Base-by-base conservation (phyloP, 805 yeast species). In the Ogataea zsoltii region DNA sequence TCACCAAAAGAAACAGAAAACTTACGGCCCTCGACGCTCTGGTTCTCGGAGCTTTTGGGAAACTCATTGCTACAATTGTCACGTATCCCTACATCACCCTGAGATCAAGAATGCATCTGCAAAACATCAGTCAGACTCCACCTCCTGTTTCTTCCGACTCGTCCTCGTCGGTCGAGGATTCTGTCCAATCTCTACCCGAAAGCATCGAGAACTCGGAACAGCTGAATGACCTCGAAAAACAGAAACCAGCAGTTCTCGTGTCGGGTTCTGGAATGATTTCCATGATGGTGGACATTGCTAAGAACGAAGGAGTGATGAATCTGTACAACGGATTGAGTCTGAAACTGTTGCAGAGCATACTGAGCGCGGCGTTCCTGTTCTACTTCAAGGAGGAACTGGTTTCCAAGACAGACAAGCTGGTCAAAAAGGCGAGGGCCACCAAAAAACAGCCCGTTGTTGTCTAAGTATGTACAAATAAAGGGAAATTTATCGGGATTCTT, bases 1-100 rank as follows among this genome's bases (percentile, higher is more conserved):
- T 81, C 43, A 79, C 75, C 46, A 71, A 68, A 32, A 62, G 57
- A 21, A 76, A 80, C 34, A 79, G 82, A 42, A 67, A 71, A n/a
- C 68, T 85, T 49, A 77, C 85, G 5, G 80, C 96, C 3, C 54
- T 75, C 26, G 89, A 89, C 67, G 96, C 96, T 4, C 87, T 91
- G 59, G 67, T 86, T 51, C 72, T 90, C 48, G 98, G 98, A 19
- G 96, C 97, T 1, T 63, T 91, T 34, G 95, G 96, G 19, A 91
- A 91, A 68, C 74, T 91, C 53, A 74, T 86, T 46, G 96, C 97
- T n/a, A 91, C 97, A 11, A 75, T 85, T 19, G 75, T 82, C 45
- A 91, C 98, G 0, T 91, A 91, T 65, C 98, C 98, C 3, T 88
- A 89, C 66, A 83, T 90, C 61, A 91, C 97, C 3, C 70, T 91